A percentile compares a stretch with the other conserved stretches of the same genome.
Evolutionary conservation across 768 basidiomycete genomes (phyloP).

Genomic region (Boletus rubescentipes): DNA sequence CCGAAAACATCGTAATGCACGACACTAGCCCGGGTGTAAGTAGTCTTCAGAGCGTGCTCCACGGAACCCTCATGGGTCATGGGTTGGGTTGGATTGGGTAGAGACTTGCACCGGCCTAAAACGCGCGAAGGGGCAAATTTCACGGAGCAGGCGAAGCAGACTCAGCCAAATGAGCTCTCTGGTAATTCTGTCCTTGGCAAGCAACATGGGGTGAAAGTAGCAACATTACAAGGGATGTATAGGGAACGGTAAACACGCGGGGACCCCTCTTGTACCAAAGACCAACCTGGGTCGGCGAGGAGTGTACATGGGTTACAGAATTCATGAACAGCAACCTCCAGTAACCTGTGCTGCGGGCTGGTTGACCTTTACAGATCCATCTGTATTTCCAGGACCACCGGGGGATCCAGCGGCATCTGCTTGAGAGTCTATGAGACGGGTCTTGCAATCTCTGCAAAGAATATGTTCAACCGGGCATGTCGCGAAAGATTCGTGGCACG

Average conservation of each 20-base stretch:
- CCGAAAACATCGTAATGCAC: too few relatives aligned
- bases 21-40: too few relatives aligned
- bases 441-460: constrained; percentile 85
- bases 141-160: too few relatives aligned
- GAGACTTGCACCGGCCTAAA: too few relatives aligned
- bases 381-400: constrained; percentile 37
- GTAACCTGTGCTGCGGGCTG: constrained; percentile 49
- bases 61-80: too few relatives aligned
- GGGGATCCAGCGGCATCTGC: constrained; percentile 52
- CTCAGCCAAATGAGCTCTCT: too few relatives aligned
- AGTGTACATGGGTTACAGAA: constrained; percentile 4
- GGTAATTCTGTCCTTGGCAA: too few relatives aligned
- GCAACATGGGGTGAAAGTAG: constrained; percentile 10
- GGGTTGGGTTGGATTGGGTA: too few relatives aligned
- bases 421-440: constrained; percentile 93
- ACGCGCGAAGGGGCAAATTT: too few relatives aligned
- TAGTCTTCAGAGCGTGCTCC: too few relatives aligned
- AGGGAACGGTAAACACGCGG: neutral
- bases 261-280: constrained; percentile 2
- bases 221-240: constrained; percentile 21
- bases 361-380: constrained; percentile 66
- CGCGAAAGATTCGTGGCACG: neutral
- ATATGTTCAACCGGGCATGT: neutral
- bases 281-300: neutral
- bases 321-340: constrained; percentile 55